Evolutionary conservation across 2,329 filamentous ascomycete species (phyloP), one percentile per base, ranked within the genome.

Genomic region (Monosporascus sp.): DNA sequence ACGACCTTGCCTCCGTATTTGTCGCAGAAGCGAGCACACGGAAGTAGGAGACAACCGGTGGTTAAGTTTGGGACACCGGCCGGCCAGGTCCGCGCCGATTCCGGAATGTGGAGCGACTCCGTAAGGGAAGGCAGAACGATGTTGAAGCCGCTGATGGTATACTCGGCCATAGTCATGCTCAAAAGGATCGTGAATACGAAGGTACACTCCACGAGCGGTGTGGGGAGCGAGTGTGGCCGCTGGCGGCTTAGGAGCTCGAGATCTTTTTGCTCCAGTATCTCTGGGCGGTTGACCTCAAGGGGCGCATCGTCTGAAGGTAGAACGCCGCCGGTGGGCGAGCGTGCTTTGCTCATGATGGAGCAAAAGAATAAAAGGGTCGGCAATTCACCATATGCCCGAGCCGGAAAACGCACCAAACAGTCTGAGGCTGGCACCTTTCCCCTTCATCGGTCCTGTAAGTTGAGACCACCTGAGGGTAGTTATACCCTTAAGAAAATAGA

Each of bases 101-200:
- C 76, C 0, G 88, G 81, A 41, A 94, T 91, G 40, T 82, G 52
- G 4, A 94, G 76, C 1, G 82, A 77, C 11, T 69, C 65, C 11
- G 82, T 74, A 3, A 94, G 68, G 0, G 81, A 82, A 1, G 89
- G 89, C 0, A 92, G 70, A 26, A 93, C 80, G 60, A 87, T 86
- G 55, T 80, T 81, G 67, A 92, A 94, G 35, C 90, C 90, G 47
- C 85, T 88, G 49, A 93, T 80, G 65, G 87, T 88, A 69, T 86
- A 92, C 71, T 92, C 88, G 76, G 82, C 63, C 53, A 85, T 73
- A 52, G 84, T 77, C 68, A 84, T 79, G 20, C 80, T 83, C 63
- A 81, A 75, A 9, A 82, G 68, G 35, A 85, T 74, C 0, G 81
- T 78, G 59, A 84, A 79, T 60, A 81, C 77, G 63, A 86, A 87